Base-by-base conservation (phyloP, 805 yeast species). In the Lachancea lanzarotensis region DNA sequence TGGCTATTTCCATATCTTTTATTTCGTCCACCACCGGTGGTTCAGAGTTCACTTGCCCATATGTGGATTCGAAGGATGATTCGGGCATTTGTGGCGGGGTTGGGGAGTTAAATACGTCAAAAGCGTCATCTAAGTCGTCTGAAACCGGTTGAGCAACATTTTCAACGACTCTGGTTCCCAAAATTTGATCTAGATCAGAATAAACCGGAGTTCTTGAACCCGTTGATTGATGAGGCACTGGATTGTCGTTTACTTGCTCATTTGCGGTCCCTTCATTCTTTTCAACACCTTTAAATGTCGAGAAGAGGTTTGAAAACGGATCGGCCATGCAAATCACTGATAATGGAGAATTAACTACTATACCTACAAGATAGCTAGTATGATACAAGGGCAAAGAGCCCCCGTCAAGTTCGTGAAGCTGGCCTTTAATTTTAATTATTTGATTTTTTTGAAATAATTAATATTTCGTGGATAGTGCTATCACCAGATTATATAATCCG, bases 221-320 rank as follows among this genome's bases (percentile, higher is more conserved):
- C 8, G 25, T 22, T 22, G 8, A 5, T 32, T 32, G 19, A 17
- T 32, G 19, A 17, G 19, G 6, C 12, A 9, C 16, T 32, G 18
- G 18, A 35, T 10, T 12, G 27, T 11, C 18, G 7, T 12, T 27
- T 35, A 13, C 25, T 12, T 11, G 26, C 6, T 18, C 3, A 18
- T 20, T 19, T 11, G 11, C 16, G 10, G 25, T 35, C 13, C 19
- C 15, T 4, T 9, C 38, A 12, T 35, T 25, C 26, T 40, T 16
- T n/a, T 36, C 29, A 12, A 43, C 52, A 5, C 52, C 51, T 38
- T 60, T 56, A 18, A 65, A 64, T 8, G 66, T 56, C 25, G 59
- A 54, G 43, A 73, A 55, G 22, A 73, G 57, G 49, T 68, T 66
- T 1, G 76, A 76, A 66, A 73, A 73, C 18, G 72, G 63, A 50